Conservation (phyloP, 1,139 yeast species). For the Yamadazyma aaseri region DNA sequence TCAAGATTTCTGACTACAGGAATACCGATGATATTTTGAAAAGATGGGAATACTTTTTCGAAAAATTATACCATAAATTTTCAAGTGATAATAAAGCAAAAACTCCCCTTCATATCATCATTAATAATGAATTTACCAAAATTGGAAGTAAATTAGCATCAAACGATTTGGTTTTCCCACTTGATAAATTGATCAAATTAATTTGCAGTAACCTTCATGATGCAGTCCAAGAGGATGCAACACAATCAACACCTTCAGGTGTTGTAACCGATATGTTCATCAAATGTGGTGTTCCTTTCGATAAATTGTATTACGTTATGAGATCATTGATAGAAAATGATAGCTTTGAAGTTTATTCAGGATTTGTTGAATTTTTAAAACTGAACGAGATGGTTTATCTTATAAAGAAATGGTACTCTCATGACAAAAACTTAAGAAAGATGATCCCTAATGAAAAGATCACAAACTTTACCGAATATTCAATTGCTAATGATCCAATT, state of each 20-base stretch:
- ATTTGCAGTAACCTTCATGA: conserved; percentile 42
- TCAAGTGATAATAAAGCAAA: conserved; percentile 25
- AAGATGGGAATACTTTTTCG: conserved; percentile 69
- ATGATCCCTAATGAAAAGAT: conserved; percentile 42
- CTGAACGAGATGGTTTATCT: conserved; percentile 57
- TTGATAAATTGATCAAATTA: conserved; percentile 67
- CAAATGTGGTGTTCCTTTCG: conserved; percentile 72
- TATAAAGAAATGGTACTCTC: conserved; percentile 63
- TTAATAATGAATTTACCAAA: conserved; percentile 37
- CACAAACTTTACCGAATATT: conserved; percentile 34
- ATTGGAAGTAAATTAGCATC: conserved; percentile 46
- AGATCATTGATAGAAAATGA: conserved; percentile 68
- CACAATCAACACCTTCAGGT: conserved; percentile 45
- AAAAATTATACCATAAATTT: conserved; percentile 39
- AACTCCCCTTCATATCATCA: conserved; percentile 39
- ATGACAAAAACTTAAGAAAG: conserved; percentile 62
- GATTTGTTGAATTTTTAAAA: conserved; percentile 42
- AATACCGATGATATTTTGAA: conserved; percentile 69
- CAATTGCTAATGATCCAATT: conserved; percentile 48
- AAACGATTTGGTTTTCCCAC: conserved; percentile 77
- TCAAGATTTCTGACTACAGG: conserved; percentile 79
- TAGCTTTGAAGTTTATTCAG: conserved; percentile 46
- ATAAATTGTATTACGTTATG: conserved; percentile 65
- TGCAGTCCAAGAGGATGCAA: conserved; percentile 37
- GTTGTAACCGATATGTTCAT: conserved; percentile 63